phyloP scores from a whole-genome alignment of 2,329 filamentous ascomycete genomes.

The Colletotrichum aenigma region DNA sequence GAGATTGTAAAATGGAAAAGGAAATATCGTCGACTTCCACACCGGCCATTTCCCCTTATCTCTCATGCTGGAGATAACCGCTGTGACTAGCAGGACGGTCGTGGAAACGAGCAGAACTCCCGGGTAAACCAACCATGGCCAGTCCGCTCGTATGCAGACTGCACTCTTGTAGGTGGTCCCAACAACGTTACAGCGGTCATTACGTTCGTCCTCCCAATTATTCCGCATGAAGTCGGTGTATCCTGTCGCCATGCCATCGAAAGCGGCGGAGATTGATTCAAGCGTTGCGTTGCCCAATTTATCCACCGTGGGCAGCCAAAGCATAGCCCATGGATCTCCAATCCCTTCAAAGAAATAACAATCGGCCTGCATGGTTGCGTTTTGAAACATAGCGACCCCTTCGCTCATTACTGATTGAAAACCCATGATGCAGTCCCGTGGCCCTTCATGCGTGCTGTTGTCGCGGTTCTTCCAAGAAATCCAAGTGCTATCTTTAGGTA shows the following conservation, averaged over 20 bases:
- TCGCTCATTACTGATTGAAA: too few species aligned
- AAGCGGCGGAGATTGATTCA: fast-evolving
- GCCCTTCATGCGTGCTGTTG: too few species aligned
- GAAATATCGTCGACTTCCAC: neutral
- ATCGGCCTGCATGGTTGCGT: too few species aligned
- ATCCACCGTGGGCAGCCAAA: too few species aligned
- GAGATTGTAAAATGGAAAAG: neutral
- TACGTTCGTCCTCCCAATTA: neutral
- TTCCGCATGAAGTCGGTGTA: neutral
- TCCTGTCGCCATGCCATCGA: neutral
- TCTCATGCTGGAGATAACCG: fast-evolving
- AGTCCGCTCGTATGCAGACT: neutral
- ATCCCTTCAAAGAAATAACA: too few species aligned
- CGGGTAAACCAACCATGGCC: neutral
- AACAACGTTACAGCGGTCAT: neutral
- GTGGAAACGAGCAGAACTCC: neutral
- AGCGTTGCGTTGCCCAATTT: neutral
- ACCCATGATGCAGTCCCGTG: too few species aligned
- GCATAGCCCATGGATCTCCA: too few species aligned
- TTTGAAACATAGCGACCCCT: too few species aligned
- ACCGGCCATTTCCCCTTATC: fast-evolving
- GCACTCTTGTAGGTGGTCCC: neutral
- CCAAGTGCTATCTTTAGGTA: fast-evolving
- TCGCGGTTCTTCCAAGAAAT: neutral
- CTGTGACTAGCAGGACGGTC: fast-evolving